Evolutionary conservation across 225 moss, liverwort and hornwort species (phyloP).

Genomic region (Pseudisothecium myosuroides): DNA sequence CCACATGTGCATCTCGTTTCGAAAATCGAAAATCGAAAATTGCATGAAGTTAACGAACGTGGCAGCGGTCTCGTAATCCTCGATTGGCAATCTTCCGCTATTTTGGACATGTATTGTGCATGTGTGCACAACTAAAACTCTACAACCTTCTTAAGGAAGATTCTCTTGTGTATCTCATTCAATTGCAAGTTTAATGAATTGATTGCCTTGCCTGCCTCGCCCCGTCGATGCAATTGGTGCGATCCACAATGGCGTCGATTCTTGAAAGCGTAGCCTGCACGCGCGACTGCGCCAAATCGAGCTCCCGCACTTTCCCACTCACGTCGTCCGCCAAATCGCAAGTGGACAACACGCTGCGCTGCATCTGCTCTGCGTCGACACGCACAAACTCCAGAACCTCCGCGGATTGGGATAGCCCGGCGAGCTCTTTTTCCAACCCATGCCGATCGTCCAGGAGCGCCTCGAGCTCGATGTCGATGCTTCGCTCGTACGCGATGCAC

Average conservation of each 20-base stretch:
- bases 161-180: not conserved
- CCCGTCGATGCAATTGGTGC: slow-evolving; percentile 84
- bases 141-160: not conserved
- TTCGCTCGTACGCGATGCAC: slow-evolving; percentile 63
- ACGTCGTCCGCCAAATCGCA: slow-evolving; percentile 86
- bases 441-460: slow-evolving; percentile 62
- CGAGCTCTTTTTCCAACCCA: slow-evolving; percentile 59
- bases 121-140: not conserved
- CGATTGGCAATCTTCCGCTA: not conserved
- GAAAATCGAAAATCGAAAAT: not conserved
- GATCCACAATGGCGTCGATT: slow-evolving; percentile 85
- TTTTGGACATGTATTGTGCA: not conserved
- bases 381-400: slow-evolving; percentile 79
- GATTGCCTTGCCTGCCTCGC: slow-evolving; percentile 35
- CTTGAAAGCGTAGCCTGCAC: slow-evolving; percentile 68
- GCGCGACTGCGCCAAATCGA: slow-evolving; percentile 85
- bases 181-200: not conserved
- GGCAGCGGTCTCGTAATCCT: slow-evolving; percentile 66
- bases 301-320: slow-evolving; percentile 81
- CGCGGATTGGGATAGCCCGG: slow-evolving; percentile 48
- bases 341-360: slow-evolving; percentile 66
- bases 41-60: slow-evolving; percentile 23
- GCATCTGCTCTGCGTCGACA: slow-evolving; percentile 70
- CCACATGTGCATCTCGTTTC: not conserved
- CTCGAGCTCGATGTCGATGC: slow-evolving; percentile 75